Percentiles rank a stretch among this genome's conserved stretches.
Evolutionary conservation across 2,329 filamentous ascomycete genomes (phyloP).

Genomic region (Venturia pyrina): DNA sequence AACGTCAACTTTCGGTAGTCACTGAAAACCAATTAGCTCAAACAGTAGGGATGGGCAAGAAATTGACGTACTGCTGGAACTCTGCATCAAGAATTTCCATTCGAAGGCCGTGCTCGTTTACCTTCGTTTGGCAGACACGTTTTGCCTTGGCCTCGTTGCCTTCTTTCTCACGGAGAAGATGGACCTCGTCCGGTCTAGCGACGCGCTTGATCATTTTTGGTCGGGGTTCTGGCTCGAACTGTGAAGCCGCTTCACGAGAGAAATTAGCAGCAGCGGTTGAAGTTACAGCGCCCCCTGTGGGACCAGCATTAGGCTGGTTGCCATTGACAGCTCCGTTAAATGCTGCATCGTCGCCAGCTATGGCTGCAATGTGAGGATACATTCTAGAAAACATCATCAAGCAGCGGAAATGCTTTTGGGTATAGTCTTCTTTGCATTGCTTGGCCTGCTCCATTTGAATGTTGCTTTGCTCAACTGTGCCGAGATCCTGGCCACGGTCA

Average conservation of each 20-base stretch:
- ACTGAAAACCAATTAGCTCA: slow-evolving; percentile 41
- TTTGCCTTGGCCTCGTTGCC: slow-evolving; percentile 97
- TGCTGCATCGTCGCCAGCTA: slow-evolving; percentile 9
- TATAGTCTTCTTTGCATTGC: slow-evolving; percentile 80
- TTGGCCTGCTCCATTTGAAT: slow-evolving; percentile 82
- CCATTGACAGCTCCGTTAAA: slow-evolving; percentile 9
- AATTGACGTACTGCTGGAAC: slow-evolving; percentile 77
- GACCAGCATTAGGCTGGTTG: neutral
- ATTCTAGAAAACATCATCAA: slow-evolving; percentile 87
- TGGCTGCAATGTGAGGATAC: slow-evolving; percentile 12
- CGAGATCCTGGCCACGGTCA: slow-evolving; percentile 89
- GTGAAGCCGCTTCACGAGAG: slow-evolving; percentile 17
- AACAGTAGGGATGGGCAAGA: neutral
- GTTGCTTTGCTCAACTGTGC: slow-evolving; percentile 81
- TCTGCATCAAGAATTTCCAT: slow-evolving; percentile 99
- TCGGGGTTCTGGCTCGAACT: slow-evolving; percentile 58
- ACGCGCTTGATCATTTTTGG: slow-evolving; percentile 95
- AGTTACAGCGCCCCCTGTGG: neutral
- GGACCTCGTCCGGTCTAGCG: slow-evolving; percentile 83
- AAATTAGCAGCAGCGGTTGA: neutral
- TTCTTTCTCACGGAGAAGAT: slow-evolving; percentile 85
- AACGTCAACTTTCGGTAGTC: slow-evolving; percentile 99
- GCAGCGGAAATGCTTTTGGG: slow-evolving; percentile 95
- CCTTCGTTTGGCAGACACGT: slow-evolving; percentile 91
- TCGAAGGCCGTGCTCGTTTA: slow-evolving; percentile 83